Percentiles rank a stretch among this genome's conserved stretches.
phyloP scores from a whole-genome alignment of 352 stramenopile genomes.

The Globisporangium viniferum region DNA sequence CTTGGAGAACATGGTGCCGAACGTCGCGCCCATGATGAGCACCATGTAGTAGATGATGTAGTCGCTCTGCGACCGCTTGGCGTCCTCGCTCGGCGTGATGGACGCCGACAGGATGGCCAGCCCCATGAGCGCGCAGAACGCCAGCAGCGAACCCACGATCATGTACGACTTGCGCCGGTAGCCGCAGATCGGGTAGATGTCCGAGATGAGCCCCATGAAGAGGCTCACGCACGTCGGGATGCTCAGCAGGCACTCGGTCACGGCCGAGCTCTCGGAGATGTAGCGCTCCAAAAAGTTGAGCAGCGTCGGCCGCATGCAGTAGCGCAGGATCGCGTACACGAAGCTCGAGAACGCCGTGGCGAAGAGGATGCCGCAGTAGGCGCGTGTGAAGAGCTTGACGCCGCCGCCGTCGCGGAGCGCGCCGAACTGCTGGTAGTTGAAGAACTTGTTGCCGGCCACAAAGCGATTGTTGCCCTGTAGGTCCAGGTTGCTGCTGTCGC shows the following conservation, averaged over 20 bases:
- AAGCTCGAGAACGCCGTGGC: conserved; percentile 48
- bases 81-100: conserved; percentile 28
- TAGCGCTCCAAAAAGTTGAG: conserved; percentile 63
- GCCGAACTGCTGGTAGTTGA: conserved; percentile 79
- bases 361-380: conserved; percentile 57
- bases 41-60: conserved; percentile 32
- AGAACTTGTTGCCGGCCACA: conserved; percentile 57
- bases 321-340: conserved; percentile 62
- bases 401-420: conserved; percentile 55
- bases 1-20: conserved; percentile 84
- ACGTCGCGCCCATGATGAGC: conserved; percentile 74
- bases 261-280: conserved; percentile 39
- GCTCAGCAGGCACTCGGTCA: conserved; percentile 74
- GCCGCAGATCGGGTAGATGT: conserved; percentile 81
- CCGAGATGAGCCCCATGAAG: conserved; percentile 84
- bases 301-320: conserved; percentile 64
- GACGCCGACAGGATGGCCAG: conserved; percentile 53
- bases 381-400: conserved; percentile 57
- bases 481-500: conserved; percentile 8
- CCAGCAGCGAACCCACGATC: conserved; percentile 63
- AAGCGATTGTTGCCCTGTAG: conserved; percentile 22
- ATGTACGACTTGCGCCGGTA: conserved; percentile 91
- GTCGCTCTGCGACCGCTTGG: conserved; percentile 17
- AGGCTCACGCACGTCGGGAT: conserved; percentile 88
- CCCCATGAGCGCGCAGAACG: conserved; percentile 45